Conservation (phyloP, 768 basidiomycete genomes). For the Mycena amicta region DNA sequence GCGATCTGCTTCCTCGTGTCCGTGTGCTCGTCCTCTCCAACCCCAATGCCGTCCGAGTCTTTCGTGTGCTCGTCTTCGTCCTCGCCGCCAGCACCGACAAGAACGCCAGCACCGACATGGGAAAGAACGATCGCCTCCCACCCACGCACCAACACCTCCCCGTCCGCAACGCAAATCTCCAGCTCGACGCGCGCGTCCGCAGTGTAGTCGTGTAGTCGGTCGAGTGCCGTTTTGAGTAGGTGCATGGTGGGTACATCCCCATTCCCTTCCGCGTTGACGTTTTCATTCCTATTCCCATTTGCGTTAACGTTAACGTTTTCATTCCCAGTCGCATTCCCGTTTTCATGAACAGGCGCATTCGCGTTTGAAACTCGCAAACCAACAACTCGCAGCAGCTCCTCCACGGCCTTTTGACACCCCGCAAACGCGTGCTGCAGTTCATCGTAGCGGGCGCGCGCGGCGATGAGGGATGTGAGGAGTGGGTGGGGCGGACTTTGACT, state of each 20-base stretch:
- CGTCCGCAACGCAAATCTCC: constrained; percentile 78
- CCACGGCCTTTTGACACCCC: constrained; percentile 69
- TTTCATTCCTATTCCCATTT: neutral
- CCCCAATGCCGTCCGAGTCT: constrained; percentile 27
- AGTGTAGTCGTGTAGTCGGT: constrained; percentile 69
- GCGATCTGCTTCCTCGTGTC: too few species aligned
- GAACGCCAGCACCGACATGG: constrained; percentile 33
- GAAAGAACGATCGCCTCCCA: constrained; percentile 69
- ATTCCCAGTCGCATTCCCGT: too few species aligned
- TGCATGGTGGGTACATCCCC: too few species aligned
- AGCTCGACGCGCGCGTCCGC: constrained; percentile 84
- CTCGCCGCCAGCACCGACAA: constrained; percentile 43
- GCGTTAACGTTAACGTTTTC: too few species aligned
- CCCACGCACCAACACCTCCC: constrained; percentile 62
- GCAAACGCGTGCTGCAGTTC: constrained; percentile 63
- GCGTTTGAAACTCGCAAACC: constrained; percentile 14
- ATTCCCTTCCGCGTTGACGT: constrained; percentile 37
- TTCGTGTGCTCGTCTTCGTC: constrained; percentile 34
- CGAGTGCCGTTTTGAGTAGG: constrained; percentile 50
- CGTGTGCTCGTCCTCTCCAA: too few species aligned
- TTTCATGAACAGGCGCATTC: constrained; percentile 5
- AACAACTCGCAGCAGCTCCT: constrained; percentile 42
- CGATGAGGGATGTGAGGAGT: constrained; percentile 48
- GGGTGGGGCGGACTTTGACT: too few species aligned
- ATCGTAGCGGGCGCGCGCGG: constrained; percentile 58